Base-by-base conservation (phyloP, 495 filamentous ascomycete species). In the Trichoderma virens region DNA sequence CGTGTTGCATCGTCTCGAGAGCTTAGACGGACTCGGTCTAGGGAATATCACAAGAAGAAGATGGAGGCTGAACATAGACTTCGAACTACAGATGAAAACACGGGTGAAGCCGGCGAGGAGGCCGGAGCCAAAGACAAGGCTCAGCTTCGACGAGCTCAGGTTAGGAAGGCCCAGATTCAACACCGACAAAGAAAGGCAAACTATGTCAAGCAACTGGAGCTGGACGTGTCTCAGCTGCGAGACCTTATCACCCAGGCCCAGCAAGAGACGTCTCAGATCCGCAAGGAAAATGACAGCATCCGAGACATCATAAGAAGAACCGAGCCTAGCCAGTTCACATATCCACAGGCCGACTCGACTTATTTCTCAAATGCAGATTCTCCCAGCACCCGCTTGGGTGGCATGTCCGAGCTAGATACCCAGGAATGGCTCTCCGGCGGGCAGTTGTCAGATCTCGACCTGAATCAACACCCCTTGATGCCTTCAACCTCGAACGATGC, bases 151-250 rank as follows among this genome's bases (percentile, higher is more conserved):
- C 72, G 81, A 7, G 74, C 74, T 7, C 81, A 83, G 60, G 81
- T 83, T 59, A 69, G 79, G 27, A 79, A 75, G 63, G 80, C 81
- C 2, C 81, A 83, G 69, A 76, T 75, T 54, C 76, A 80, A 66
- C 81, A 83, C 65, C 78, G 80, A 5, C 77, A 82, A 67, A 75
- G 79, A 32, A 82, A 83, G 67, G 76, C 76, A 27, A 79, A 82
- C 70, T 79, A 82, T 68, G 73, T 80, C 64, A 78, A 77, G 65
- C 67, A 78, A 68, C 75, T 82, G 35, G 81, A 83, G 74, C 70
- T 72, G 66, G 80, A 82, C 61, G 67, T 80, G 2, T 72, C 72
- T 20, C 67, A 71, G 34, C 67, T 79, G 27, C 76, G 81, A 11
- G 75, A 80, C 30, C 65, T 77, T 69, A 81, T 83, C 66, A 70